Base-by-base conservation (phyloP, 163 green algal genomes). In the Chlamydomonas reinhardtii region DNA sequence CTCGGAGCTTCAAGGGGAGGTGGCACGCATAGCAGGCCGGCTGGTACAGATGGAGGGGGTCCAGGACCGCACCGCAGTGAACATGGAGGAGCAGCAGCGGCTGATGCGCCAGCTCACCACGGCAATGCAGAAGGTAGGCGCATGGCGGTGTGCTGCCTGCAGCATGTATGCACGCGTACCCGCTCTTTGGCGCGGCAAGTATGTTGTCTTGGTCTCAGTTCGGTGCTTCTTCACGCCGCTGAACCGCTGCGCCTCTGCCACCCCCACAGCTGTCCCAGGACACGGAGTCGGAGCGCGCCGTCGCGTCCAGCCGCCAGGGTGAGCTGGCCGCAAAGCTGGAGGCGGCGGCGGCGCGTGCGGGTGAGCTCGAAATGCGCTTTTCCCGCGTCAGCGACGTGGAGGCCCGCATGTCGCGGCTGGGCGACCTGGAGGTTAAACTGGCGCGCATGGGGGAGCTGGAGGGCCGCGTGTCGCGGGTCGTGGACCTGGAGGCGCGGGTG, bases 1-100 rank as follows among this genome's bases (percentile, higher is more conserved):
- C 3, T 61, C 70, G 5, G 72, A 81, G 73, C 82, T 83, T 17
- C 72, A 88, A n/a, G 72, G 37, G 24, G 79, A 85, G 48, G 79
- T 85, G n/a, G 68, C 79, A 2, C 79, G 79, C 29, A 27, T 88
- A 0, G 61, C 73, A 4, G 64, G n/a, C 31, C 74, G 78, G 62
- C 48, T 88, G 29, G 16, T 88, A 31, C 73, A 88, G 31, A 65
- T 81, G 73, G 82, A 82, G 62, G 43, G 17, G 2, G 32, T 31
- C 29, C 82, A 88, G 61, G 82, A 81, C 32, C 82, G 82, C 31
- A 61, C 73, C n/a, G 59, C 39, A 2, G 39, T n/a, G 16, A 68
- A 59, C 72, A 31, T 88, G 22, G 82, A 88, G 25, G 82, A 88
- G 73, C 82, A 88, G 34, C 82, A 88, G 43, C 71, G 82, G 12